Conservation (phyloP, 768 basidiomycete species). For the Agaricus blazei region DNA sequence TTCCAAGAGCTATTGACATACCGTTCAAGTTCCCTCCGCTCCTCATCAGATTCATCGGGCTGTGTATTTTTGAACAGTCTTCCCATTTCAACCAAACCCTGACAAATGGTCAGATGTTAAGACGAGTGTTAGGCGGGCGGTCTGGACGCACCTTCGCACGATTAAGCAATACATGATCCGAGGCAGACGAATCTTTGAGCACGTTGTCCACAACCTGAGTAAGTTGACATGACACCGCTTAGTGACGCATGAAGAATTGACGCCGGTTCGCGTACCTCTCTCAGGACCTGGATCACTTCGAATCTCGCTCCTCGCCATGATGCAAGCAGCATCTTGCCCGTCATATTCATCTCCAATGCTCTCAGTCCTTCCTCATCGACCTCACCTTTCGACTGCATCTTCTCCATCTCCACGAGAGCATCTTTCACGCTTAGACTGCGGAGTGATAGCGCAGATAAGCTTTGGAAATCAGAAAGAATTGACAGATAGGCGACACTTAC, state of each 20-base stretch:
- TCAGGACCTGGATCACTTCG: constrained; percentile 87
- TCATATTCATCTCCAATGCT: constrained; percentile 88
- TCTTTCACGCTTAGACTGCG: constrained; percentile 67
- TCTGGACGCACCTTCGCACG: constrained; percentile 69
- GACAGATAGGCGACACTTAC: constrained; percentile 39
- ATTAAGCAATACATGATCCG: constrained; percentile 67
- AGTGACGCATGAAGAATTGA: neutral
- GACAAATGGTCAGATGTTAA: neutral
- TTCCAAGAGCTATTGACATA: constrained; percentile 26
- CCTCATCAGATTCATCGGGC: constrained; percentile 91
- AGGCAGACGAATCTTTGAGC: constrained; percentile 69
- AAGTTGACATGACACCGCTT: neutral
- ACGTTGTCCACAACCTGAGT: constrained; percentile 75
- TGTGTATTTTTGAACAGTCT: constrained; percentile 81
- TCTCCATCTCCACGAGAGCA: constrained; percentile 89
- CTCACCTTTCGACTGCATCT: constrained; percentile 84
- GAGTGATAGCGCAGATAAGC: neutral
- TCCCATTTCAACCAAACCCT: constrained; percentile 87
- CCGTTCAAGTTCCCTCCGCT: constrained; percentile 92
- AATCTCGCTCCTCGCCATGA: constrained; percentile 97
- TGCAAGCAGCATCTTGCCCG: constrained; percentile 93
- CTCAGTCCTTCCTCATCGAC: constrained; percentile 79
- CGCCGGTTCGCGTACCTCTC: constrained; percentile 39
- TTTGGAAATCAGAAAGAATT: neutral
- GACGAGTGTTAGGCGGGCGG: neutral